Conservation (phyloP, 768 basidiomycete species). For the Pulveroboletus sp. region DNA sequence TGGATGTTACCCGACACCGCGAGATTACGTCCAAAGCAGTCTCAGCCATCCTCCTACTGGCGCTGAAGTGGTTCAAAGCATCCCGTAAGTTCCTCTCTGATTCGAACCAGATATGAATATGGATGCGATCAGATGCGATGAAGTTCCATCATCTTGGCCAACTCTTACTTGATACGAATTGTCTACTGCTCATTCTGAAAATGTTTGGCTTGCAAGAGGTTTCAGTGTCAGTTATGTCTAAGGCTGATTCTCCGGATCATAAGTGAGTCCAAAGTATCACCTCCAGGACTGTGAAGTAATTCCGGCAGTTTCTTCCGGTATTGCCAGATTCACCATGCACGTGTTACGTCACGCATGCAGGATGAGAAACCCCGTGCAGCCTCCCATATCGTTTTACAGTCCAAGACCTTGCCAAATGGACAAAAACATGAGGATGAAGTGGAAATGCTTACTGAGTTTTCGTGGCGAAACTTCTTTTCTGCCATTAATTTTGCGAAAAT, state of each 20-base stretch:
- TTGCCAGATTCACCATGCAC: slow-evolving; percentile 76
- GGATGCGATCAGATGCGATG: slow-evolving; percentile 73
- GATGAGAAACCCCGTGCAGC: slow-evolving; percentile 62
- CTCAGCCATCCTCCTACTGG: slow-evolving; percentile 86
- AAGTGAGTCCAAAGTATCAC: slow-evolving; percentile 48
- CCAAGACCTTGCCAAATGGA: slow-evolving; percentile 63
- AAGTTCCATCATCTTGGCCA: slow-evolving; percentile 99
- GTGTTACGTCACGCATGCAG: slow-evolving; percentile 54
- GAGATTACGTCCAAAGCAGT: slow-evolving; percentile 98
- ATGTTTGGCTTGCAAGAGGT: slow-evolving; percentile 99
- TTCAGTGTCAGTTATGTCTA: slow-evolving; percentile 74
- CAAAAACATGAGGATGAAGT: slow-evolving; percentile 80
- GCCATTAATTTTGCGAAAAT: slow-evolving; percentile 97
- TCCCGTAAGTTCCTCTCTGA: slow-evolving; percentile 65
- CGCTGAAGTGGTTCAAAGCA: slow-evolving; percentile 97
- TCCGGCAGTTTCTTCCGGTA: slow-evolving; percentile 87
- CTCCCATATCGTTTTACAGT: slow-evolving; percentile 55
- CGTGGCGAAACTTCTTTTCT: slow-evolving; percentile 97
- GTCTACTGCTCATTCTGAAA: slow-evolving; percentile 87
- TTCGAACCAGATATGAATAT: background rate
- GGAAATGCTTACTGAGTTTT: slow-evolving; percentile 90
- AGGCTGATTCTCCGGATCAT: slow-evolving; percentile 81
- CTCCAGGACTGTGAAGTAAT: slow-evolving; percentile 6
- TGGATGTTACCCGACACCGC: slow-evolving; percentile 90
- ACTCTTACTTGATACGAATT: slow-evolving; percentile 91